phyloP scores from a whole-genome alignment of 768 basidiomycete genomes.

The Sutorius australiensis region DNA sequence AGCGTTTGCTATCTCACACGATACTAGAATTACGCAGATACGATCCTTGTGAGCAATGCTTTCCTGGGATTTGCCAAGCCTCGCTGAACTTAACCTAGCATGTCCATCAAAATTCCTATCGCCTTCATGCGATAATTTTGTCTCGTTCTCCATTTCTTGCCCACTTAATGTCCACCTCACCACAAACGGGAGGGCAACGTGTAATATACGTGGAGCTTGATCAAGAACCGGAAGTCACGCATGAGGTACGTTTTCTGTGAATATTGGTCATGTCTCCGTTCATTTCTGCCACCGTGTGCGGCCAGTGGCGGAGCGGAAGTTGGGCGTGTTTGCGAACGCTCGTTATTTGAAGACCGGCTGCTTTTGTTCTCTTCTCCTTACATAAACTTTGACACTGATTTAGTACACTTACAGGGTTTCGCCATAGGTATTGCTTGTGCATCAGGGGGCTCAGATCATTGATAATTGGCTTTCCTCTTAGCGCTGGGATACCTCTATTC shows the following conservation, averaged over 20 bases:
- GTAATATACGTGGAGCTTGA: slow-evolving; percentile 73
- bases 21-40: slow-evolving; percentile 76
- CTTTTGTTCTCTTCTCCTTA: slow-evolving; percentile 12
- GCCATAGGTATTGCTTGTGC: slow-evolving; percentile 53
- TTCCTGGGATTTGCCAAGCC: slow-evolving; percentile 3
- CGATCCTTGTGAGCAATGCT: slow-evolving; percentile 56
- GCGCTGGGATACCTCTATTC: slow-evolving; percentile 83
- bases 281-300: slow-evolving; percentile 31
- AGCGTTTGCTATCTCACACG: slow-evolving; percentile 10
- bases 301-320: slow-evolving; percentile 17
- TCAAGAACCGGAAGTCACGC: slow-evolving; percentile 76
- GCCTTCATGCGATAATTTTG: slow-evolving; percentile 80
- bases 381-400: slow-evolving; percentile 15
- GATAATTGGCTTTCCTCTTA: slow-evolving; percentile 29
- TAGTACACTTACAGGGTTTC: slow-evolving; percentile 50
- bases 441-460: slow-evolving; percentile 9
- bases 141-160: slow-evolving; percentile 86
- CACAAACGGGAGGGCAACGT: slow-evolving; percentile 60
- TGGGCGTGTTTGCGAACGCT: slow-evolving; percentile 16
- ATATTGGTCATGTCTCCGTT: slow-evolving; percentile 22
- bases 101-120: slow-evolving; percentile 70
- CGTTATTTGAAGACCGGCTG: slow-evolving; percentile 15
- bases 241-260: slow-evolving; percentile 57
- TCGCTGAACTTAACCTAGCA: slow-evolving; percentile 43
- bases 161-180: slow-evolving; percentile 82